Evolutionary conservation across 2,329 filamentous ascomycete genomes (phyloP), one percentile per base, ranked within the genome.

Genomic region (Microsporum audouinii): DNA sequence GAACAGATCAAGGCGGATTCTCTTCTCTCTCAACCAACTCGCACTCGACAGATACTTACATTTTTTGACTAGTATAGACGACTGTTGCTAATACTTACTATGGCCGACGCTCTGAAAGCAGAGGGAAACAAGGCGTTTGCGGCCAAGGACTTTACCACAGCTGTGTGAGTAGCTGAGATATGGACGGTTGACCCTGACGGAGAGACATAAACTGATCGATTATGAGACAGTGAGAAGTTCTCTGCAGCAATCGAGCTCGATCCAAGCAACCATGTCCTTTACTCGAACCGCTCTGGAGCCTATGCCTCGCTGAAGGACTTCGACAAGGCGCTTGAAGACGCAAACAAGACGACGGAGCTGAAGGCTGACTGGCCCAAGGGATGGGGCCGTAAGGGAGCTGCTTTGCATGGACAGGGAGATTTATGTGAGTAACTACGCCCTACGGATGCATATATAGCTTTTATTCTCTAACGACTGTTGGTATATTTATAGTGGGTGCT

Each of bases 321-420:
- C 81, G 80, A 88, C 65, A 83, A 87, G 67, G 94, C 94, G 23
- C 79, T 97, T 31, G 82, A 88, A 65, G 94, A 99, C 80, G 94
- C 94, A 62, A 87, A 87, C 72, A 96, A 96, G 82, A 94, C 90
- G 2, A 95, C 88, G 60, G 84, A 95, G 76, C 80, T 99, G 74
- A 97, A 99, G 81, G 88, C 92, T 10, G 94, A 97, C 80, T 99
- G 94, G 94, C 86, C 90, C 63, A 97, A 97, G 78, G 94, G 94
- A 66, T 96, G 90, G 88, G 87, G 88, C 62, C 86, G 94, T 63
- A 96, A 96, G 75, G 94, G 92, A 66, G 87, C 91, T 65, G 94
- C 94, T 61, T 81, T 91, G 38, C 94, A 96, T 74, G 94, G 94
- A 53, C 79, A 86, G 63, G 89, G 91, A 58, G 90, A 99, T 72